Evolutionary conservation across 495 filamentous ascomycete species (phyloP).

Genomic region (Jackrogersella multiformis): DNA sequence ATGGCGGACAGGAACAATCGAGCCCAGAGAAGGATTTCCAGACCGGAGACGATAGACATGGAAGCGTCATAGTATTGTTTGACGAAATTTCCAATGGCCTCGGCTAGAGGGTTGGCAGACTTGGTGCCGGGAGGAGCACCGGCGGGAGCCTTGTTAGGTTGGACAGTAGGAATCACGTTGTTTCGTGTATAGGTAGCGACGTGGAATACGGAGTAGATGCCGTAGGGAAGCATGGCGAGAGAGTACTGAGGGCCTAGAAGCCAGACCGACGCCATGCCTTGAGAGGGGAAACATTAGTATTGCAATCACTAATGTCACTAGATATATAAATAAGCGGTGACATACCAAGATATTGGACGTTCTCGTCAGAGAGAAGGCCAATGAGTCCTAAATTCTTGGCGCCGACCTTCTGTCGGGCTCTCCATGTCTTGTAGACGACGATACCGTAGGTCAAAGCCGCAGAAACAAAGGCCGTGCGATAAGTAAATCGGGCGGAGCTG

Average conservation of each 20-base stretch:
- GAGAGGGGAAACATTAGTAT: slow-evolving; percentile 14
- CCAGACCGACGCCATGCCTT: slow-evolving; percentile 96
- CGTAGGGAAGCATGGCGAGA: slow-evolving; percentile 90
- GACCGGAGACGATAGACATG: slow-evolving; percentile 80
- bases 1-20: slow-evolving; percentile 81
- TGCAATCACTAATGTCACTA: background rate
- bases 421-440: slow-evolving; percentile 98
- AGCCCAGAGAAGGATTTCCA: slow-evolving; percentile 83
- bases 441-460: slow-evolving; percentile 95
- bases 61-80: slow-evolving; percentile 95
- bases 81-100: slow-evolving; percentile 89
- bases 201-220: slow-evolving; percentile 98
- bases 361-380: slow-evolving; percentile 83
- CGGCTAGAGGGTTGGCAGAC: slow-evolving; percentile 73
- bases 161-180: slow-evolving; percentile 73
- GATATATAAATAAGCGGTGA: slow-evolving; percentile 25
- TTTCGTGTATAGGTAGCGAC: slow-evolving; percentile 83
- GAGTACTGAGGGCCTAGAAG: slow-evolving; percentile 89
- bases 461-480: slow-evolving; percentile 87
- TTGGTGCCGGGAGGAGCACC: slow-evolving; percentile 69
- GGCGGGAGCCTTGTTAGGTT: slow-evolving; percentile 57
- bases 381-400: slow-evolving; percentile 65
- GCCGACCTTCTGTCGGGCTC: slow-evolving; percentile 76
- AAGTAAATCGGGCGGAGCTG: slow-evolving; percentile 77
- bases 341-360: slow-evolving; percentile 96